Conservation (phyloP, 768 basidiomycete genomes). For the Auriscalpium microsporum region DNA sequence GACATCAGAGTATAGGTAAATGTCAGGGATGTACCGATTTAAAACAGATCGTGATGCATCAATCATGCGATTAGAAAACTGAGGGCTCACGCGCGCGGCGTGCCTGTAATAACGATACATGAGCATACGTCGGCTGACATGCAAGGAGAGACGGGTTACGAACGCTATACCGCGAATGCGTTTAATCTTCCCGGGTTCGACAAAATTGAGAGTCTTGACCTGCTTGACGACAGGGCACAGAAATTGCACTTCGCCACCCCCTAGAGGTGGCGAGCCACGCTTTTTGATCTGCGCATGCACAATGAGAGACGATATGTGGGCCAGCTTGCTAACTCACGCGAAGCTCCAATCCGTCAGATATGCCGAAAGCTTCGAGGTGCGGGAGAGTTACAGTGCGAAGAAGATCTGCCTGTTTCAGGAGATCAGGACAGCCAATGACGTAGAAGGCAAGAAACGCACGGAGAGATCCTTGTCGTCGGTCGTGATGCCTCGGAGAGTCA, state of each 20-base stretch:
- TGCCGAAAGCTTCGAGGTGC: conserved; percentile 82
- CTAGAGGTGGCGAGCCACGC: conserved; percentile 83
- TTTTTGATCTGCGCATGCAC: conserved; percentile 73
- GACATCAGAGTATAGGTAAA: conserved; percentile 96
- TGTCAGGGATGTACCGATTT: conserved; percentile 95
- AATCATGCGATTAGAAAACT: conserved; percentile 97
- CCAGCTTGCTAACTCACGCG: conserved; percentile 42
- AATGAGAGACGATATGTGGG: neutral
- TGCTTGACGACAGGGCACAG: conserved; percentile 88
- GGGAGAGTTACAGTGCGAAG: conserved; percentile 86
- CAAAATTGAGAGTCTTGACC: conserved; percentile 87
- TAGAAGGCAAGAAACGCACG: conserved; percentile 33
- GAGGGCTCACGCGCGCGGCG: conserved; percentile 92
- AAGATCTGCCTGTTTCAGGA: conserved; percentile 59
- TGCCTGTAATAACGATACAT: conserved; percentile 42
- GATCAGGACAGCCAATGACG: neutral
- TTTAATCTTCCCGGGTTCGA: conserved; percentile 85
- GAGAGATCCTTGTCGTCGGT: conserved; percentile 90
- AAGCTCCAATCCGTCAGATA: conserved; percentile 85
- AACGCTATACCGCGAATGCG: conserved; percentile 94
- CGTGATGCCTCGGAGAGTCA: conserved; percentile 85
- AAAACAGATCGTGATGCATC: conserved; percentile 87
- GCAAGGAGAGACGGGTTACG: neutral
- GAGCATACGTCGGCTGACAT: neutral
- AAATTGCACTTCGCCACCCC: conserved; percentile 92